These are phyloP conservation scores for Trichoderma erinaceum DNA, from an alignment of 495 filamentous ascomycete species.

Conservation along the genomic window DNA sequence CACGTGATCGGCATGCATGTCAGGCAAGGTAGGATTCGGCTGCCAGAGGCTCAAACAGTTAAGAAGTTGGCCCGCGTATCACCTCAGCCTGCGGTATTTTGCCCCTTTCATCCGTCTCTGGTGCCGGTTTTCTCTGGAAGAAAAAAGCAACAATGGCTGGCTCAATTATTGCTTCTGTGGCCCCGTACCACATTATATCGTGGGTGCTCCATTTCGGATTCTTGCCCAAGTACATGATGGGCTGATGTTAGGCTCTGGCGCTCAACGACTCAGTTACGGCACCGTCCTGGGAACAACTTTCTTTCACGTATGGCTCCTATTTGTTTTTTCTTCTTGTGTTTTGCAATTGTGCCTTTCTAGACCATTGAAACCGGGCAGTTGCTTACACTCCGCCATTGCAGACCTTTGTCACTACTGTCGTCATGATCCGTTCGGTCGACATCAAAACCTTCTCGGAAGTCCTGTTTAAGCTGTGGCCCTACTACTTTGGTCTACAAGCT, in stretches of 20 bases:
- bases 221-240: not conserved
- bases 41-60: not conserved
- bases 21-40: no score
- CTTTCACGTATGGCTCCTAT: slow-evolving; percentile 55
- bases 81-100: not conserved
- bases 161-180: slow-evolving; percentile 48
- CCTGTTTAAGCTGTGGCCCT: slow-evolving; percentile 72
- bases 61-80: not conserved
- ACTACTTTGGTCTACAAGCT: slow-evolving; percentile 80
- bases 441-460: slow-evolving; percentile 74
- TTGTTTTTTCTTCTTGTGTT: not conserved
- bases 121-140: not conserved
- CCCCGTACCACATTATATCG: slow-evolving; percentile 74
- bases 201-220: slow-evolving; percentile 30
- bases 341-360: not conserved
- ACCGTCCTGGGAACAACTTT: slow-evolving; percentile 71
- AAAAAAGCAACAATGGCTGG: slow-evolving; percentile 16
- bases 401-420: slow-evolving; percentile 73
- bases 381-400: slow-evolving; percentile 24
- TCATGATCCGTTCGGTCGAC: slow-evolving; percentile 67
- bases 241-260: not conserved
- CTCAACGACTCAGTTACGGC: slow-evolving; percentile 55
- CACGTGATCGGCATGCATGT: not conserved
- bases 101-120: not conserved
- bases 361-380: not conserved